Evolutionary conservation across 176 grass and related monocot genomes (phyloP).

Genomic region (Cocos nucifera): DNA sequence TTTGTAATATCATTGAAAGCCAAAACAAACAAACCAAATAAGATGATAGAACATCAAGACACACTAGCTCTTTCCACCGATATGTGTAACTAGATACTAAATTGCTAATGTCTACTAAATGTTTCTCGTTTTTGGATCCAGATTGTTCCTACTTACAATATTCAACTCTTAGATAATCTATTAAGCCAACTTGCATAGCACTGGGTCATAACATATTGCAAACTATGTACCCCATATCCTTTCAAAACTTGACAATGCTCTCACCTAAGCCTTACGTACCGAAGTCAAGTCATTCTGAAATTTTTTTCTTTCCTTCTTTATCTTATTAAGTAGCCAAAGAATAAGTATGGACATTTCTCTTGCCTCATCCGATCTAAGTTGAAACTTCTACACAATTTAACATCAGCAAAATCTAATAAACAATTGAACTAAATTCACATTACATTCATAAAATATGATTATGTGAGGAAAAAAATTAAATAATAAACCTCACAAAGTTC

Average conservation of each 20-base stretch:
- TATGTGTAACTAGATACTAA: constrained; percentile 61
- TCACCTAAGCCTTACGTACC: constrained; percentile 55
- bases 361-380: constrained; percentile 29
- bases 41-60: neutral
- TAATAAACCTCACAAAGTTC: constrained; percentile 53
- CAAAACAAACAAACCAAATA: too few relatives aligned
- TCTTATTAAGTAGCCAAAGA: constrained; percentile 55
- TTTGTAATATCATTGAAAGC: too few relatives aligned
- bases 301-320: constrained; percentile 42
- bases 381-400: constrained; percentile 48
- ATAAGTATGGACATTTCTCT: constrained; percentile 62
- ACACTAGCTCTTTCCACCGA: constrained; percentile 68
- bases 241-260: constrained; percentile 75
- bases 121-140: constrained; percentile 62
- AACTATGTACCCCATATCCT: constrained; percentile 57
- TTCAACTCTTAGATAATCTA: constrained; percentile 5
- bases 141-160: constrained; percentile 55
- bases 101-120: constrained; percentile 61
- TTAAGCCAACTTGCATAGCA: too few relatives aligned
- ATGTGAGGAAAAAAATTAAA: too few relatives aligned
- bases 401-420: neutral
- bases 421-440: too few relatives aligned
- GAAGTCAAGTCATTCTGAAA: constrained; percentile 42
- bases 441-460: too few relatives aligned
- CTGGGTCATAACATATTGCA: neutral